phyloP scores from a whole-genome alignment of 345 rosid species.

The Corchorus olitorius region DNA sequence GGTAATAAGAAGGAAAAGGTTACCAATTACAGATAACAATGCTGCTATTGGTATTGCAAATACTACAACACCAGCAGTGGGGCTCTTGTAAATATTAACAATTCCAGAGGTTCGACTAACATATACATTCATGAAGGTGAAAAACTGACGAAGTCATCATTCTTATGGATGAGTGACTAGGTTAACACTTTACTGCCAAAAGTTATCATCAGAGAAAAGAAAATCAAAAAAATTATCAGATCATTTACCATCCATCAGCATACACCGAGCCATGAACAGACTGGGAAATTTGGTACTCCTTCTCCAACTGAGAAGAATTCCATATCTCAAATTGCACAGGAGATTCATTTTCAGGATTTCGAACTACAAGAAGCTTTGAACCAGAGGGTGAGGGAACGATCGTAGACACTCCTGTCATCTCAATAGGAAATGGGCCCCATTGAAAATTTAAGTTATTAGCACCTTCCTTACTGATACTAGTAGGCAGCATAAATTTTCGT shows the following conservation, averaged over 20 bases:
- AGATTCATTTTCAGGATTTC: conserved; percentile 80
- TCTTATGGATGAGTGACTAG: not conserved
- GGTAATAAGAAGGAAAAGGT: not conserved
- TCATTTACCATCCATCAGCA: conserved; percentile 77
- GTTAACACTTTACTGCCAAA: conserved; percentile 1
- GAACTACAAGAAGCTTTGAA: conserved; percentile 68
- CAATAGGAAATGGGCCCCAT: conserved; percentile 86
- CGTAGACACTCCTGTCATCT: conserved; percentile 71
- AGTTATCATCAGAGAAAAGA: conserved; percentile 14
- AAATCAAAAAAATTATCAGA: not conserved
- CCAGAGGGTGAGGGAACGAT: conserved; percentile 87
- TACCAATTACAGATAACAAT: not conserved
- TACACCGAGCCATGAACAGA: conserved; percentile 84
- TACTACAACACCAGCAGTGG: not conserved
- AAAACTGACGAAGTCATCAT: not conserved
- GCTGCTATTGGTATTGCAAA: not conserved
- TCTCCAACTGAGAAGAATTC: conserved; percentile 73
- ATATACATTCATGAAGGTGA: not conserved
- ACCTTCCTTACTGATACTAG: conserved; percentile 50
- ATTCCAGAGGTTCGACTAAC: not conserved
- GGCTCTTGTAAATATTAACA: not conserved
- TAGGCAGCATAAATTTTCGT: conserved; percentile 58
- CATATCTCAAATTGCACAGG: conserved; percentile 86
- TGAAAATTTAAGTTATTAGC: conserved; percentile 46
- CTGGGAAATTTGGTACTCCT: conserved; percentile 74